phyloP scores from a whole-genome alignment of 805 yeast species.

The Hanseniaspora valbyensis region DNA sequence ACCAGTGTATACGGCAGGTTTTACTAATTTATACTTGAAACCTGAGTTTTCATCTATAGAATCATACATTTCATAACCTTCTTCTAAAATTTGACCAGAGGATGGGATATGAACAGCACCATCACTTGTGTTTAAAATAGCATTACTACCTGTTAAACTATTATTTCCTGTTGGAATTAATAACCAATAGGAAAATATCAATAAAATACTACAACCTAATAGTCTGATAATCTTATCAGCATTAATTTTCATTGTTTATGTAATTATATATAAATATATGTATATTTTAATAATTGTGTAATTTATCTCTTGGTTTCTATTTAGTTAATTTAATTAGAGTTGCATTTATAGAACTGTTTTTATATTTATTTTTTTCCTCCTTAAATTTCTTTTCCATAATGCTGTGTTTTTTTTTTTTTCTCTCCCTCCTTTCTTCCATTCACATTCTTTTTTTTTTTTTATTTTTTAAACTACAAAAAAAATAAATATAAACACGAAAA shows the following conservation, averaged over 20 bases:
- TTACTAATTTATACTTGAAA: conserved; percentile 11
- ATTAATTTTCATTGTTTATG: conserved; percentile 11
- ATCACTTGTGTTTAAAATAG: conserved; percentile 7
- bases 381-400: no score
- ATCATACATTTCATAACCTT: conserved; percentile 8
- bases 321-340: no score
- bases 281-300: no score
- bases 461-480: no score
- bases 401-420: no score
- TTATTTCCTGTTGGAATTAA: conserved; percentile 6
- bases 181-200: conserved; percentile 14
- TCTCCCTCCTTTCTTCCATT: no score
- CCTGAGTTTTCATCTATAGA: conserved; percentile 7
- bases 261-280: no score
- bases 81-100: neutral
- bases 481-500: no score
- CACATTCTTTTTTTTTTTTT: no score
- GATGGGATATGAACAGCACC: conserved; percentile 5
- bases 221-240: conserved; percentile 13
- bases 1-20: conserved; percentile 10
- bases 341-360: no score
- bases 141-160: neutral
- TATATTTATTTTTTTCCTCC: no score
- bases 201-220: conserved; percentile 11
- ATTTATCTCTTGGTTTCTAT: no score